A percentile compares a stretch with the other conserved stretches of the same genome.
phyloP scores from a whole-genome alignment of 441 rosid species.

The Flueggea neowawraea region DNA sequence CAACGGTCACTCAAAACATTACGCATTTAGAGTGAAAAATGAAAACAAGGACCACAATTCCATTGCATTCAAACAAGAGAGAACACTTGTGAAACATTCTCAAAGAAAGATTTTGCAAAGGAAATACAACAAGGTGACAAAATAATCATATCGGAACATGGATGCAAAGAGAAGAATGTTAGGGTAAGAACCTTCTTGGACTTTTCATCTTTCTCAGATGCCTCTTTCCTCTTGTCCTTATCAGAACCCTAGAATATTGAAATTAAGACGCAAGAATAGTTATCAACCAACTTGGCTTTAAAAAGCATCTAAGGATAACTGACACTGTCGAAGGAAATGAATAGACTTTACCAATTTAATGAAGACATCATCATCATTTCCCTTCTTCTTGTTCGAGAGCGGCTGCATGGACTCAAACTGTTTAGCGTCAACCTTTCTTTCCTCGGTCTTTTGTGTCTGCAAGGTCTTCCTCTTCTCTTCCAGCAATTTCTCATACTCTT shows the following conservation, averaged over 20 bases:
- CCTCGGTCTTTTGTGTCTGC: slow-evolving; percentile 60
- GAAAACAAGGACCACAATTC: too few species aligned
- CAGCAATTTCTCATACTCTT: slow-evolving; percentile 76
- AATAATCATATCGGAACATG: background rate
- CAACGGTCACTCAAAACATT: background rate
- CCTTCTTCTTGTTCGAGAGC: slow-evolving; percentile 91
- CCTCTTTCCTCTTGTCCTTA: slow-evolving; percentile 79
- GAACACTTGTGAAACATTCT: too few species aligned
- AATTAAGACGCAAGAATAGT: slow-evolving; percentile 6
- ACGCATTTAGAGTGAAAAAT: too few species aligned
- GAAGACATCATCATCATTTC: slow-evolving; percentile 52
- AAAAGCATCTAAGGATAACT: background rate
- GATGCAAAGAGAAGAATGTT: background rate
- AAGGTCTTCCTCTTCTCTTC: slow-evolving; percentile 83
- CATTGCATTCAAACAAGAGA: too few species aligned
- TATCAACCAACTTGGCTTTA: background rate
- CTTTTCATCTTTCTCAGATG: slow-evolving; percentile 71
- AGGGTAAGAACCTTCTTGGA: slow-evolving; percentile 52
- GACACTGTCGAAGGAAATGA: background rate
- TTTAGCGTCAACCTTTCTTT: slow-evolving; percentile 74
- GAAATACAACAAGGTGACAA: too few species aligned
- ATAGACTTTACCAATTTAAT: slow-evolving; percentile 63
- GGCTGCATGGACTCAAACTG: slow-evolving; percentile 75
- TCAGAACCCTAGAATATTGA: slow-evolving; percentile 59
- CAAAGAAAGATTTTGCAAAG: too few species aligned